Evolutionary conservation across 106 monocot species (phyloP).

Genomic region (Dioscorea zingiberensis): DNA sequence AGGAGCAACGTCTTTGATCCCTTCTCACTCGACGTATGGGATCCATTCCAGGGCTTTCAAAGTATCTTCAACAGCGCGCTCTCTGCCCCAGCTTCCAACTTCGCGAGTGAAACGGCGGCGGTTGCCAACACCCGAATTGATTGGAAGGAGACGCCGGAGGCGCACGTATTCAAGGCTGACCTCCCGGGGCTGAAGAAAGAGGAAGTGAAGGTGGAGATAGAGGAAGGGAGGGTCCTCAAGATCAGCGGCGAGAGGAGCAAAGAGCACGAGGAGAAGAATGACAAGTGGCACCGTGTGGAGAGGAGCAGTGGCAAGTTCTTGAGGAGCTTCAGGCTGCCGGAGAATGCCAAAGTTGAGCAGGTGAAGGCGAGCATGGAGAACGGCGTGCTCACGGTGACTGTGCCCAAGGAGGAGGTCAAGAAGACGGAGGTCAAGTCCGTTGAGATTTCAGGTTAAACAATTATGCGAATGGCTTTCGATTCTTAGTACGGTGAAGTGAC

Average conservation of each 20-base stretch:
- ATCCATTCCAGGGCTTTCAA: constrained; percentile 6
- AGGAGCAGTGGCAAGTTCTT: constrained; percentile 14
- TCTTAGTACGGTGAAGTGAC: too few relatives aligned
- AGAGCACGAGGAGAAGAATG: constrained; percentile 15
- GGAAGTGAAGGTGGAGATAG: constrained; percentile 9
- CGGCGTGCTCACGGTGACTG: constrained; percentile 24
- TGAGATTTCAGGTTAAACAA: constrained; percentile 9
- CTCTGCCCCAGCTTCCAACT: background rate
- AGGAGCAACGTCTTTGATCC: constrained; percentile 8
- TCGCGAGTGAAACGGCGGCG: constrained; percentile 12
- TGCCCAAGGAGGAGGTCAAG: constrained; percentile 23
- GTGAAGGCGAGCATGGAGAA: constrained; percentile 27
- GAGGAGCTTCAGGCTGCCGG: constrained; percentile 17
- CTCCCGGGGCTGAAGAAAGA: constrained; percentile 14
- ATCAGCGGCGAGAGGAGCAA: constrained; percentile 12
- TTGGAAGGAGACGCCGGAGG: constrained; percentile 21
- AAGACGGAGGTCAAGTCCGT: constrained; percentile 16
- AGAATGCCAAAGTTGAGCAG: constrained; percentile 14
- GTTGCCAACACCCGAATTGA: constrained; percentile 20
- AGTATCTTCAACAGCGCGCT: background rate
- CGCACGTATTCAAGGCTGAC: constrained; percentile 24
- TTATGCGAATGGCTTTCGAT: too few relatives aligned
- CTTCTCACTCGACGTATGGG: constrained; percentile 15
- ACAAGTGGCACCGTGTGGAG: constrained; percentile 11
- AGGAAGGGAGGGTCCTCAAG: background rate